These are phyloP conservation scores for Fusarium clavum DNA, from an alignment of 2,329 filamentous ascomycete genomes.

Conservation along the genomic window DNA sequence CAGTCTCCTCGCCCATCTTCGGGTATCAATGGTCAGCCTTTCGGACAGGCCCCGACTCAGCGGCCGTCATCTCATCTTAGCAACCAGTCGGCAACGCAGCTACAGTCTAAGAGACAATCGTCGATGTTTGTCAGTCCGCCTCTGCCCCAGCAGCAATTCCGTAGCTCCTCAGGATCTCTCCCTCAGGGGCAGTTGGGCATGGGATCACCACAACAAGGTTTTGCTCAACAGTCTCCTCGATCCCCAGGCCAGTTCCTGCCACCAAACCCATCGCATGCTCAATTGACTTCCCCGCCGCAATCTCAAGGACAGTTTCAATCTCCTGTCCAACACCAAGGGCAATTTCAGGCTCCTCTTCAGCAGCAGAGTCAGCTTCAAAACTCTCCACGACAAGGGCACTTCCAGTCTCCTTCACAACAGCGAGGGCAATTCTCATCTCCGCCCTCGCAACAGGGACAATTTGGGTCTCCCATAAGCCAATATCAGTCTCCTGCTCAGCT, in stretches of 20 bases:
- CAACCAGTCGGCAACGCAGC: slow-evolving; percentile 20
- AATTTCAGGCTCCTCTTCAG: slow-evolving; percentile 17
- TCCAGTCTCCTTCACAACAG: slow-evolving; percentile 11
- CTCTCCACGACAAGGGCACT: slow-evolving; percentile 7
- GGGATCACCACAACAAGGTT: slow-evolving; percentile 16
- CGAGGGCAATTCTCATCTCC: slow-evolving; percentile 14
- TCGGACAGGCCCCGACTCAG: slow-evolving; percentile 25
- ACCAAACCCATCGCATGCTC: slow-evolving; percentile 3
- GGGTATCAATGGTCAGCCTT: slow-evolving; percentile 24
- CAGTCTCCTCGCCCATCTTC: slow-evolving; percentile 22
- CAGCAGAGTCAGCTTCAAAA: slow-evolving; percentile 11
- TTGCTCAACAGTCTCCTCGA: slow-evolving; percentile 20
- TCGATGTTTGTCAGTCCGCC: slow-evolving; percentile 34
- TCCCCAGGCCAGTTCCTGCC: slow-evolving; percentile 7
- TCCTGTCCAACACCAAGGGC: slow-evolving; percentile 14
- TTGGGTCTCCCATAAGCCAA: slow-evolving; percentile 2
- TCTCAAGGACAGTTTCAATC: slow-evolving; percentile 17
- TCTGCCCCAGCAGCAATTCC: slow-evolving; percentile 34
- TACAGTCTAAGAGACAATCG: slow-evolving; percentile 35
- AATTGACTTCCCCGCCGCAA: neutral
- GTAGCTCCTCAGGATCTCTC: slow-evolving; percentile 9
- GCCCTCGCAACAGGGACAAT: slow-evolving; percentile 6
- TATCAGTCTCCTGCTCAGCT: slow-evolving; percentile 11
- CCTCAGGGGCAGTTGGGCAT: slow-evolving; percentile 15
- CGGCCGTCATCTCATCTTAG: slow-evolving; percentile 33